Base-by-base conservation (phyloP, 2,329 filamentous ascomycete genomes). In the Fusarium dlaminii region DNA sequence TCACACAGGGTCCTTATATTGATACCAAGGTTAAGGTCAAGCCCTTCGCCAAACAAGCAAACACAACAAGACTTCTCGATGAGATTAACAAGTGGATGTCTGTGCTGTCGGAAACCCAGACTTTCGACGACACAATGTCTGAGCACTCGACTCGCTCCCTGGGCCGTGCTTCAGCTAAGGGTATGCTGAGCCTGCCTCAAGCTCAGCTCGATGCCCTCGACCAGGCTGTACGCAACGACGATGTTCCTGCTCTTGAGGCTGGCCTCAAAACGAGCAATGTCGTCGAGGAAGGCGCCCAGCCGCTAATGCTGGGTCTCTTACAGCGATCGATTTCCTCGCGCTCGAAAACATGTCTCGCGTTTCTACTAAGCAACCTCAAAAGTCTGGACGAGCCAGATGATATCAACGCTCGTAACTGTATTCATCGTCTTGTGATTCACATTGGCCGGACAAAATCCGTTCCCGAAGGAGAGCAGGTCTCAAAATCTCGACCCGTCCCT, bases 71-170 rank as follows among this genome's bases (percentile, higher is more conserved):
- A 37, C 80, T 88, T 45, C 84, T 90, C 52, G 80, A 82, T 68
- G 87, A 90, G 76, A 94, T 98, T 80, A 98, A 98, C 82, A 93
- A 95, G 74, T 98, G 96, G 95, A 88, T 99, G 24, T 95, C 94
- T 1, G 89, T 91, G 5, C 86, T 98, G 24, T 92, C 91, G 22
- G 94, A 97, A 57, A 89, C 91, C 39, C 94, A 95, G 79, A 89
- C 88, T n/a, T 82, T 89, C 18, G 93, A 96, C 77, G 94, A 98
- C 80, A 87, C 90, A 54, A 91, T 86, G 76, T 96, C 94, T 1
- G 90, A 92, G 55, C 91, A 90, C 58, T 96, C 94, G 3, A 88
- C 91, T 3, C 90, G 90, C 42, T 96, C 95, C 0, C 84, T 98
- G 27, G 93, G 94, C 66, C 90, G 93, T 67, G 92, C 92, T 6